Evolutionary conservation across 2,329 filamentous ascomycete species (phyloP).

Genomic region (Hymenoscyphus albidus): DNA sequence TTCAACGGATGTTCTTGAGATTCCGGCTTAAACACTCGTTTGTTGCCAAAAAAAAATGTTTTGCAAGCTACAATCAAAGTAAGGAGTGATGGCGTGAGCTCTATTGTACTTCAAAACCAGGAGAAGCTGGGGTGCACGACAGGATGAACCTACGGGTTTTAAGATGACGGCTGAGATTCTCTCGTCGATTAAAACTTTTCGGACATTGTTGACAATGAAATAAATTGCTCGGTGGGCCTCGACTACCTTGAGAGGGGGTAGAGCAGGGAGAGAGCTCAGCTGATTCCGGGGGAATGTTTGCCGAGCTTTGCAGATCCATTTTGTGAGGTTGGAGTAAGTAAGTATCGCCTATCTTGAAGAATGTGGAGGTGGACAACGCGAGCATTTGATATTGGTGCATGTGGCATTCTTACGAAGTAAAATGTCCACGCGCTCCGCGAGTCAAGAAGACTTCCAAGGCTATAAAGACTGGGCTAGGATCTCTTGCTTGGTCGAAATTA

Average conservation of each 20-base stretch:
- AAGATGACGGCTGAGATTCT: slow-evolving; percentile 28
- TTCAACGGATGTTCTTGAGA: background rate
- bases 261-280: background rate
- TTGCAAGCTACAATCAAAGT: background rate
- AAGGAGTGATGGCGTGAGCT: background rate
- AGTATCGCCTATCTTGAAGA: background rate
- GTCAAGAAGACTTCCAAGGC: background rate
- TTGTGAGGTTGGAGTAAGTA: background rate
- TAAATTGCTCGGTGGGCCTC: background rate
- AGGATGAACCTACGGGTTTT: slow-evolving; percentile 22
- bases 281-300: background rate
- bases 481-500: background rate
- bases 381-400: background rate
- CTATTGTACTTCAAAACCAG: background rate
- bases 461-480: background rate
- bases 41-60: background rate
- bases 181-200: slow-evolving; percentile 26
- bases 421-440: background rate
- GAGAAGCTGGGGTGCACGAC: slow-evolving; percentile 1
- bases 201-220: slow-evolving; percentile 23
- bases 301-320: background rate
- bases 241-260: slow-evolving; percentile 2
- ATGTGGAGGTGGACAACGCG: background rate
- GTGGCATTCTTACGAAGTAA: background rate
- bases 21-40: background rate